A percentile compares a stretch with the other conserved stretches of the same genome.
Conservation (phyloP, 768 basidiomycete species). For the Lactarius sp. region DNA sequence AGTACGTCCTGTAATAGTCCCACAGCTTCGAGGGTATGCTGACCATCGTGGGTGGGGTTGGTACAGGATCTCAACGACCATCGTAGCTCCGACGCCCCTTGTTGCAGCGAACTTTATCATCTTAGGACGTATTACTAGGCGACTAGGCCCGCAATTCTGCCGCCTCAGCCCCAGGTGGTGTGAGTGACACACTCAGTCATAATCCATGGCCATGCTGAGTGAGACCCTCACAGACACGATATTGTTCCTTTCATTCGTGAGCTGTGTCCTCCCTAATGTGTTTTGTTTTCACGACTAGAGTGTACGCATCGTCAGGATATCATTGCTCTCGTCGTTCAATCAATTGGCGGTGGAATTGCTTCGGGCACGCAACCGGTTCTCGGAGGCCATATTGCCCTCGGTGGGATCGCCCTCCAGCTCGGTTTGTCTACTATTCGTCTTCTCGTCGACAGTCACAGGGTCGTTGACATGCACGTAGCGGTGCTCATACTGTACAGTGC, state of each 20-base stretch:
- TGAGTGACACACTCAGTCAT: constrained; percentile 1
- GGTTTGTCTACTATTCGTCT: background rate
- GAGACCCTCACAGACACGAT: too few species aligned
- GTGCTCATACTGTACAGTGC: background rate
- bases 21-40: background rate
- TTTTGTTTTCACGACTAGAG: too few species aligned
- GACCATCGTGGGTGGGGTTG: background rate
- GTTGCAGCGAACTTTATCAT: constrained; percentile 25
- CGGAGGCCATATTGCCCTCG: background rate
- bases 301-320: too few species aligned
- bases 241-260: too few species aligned
- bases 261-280: too few species aligned
- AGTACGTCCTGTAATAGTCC: constrained; percentile 8
- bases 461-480: background rate
- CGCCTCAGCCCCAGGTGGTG: constrained; percentile 20
- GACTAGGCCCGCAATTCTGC: constrained; percentile 21
- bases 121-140: constrained; percentile 20
- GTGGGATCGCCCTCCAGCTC: constrained; percentile 21
- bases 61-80: constrained; percentile 3
- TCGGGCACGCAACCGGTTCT: constrained; percentile 17
- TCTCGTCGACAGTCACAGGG: background rate
- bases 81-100: constrained; percentile 24
- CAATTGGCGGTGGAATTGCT: too few species aligned
- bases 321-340: too few species aligned
- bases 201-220: background rate